Percentiles rank a stretch among this genome's conserved stretches.
Conservation (phyloP, 495 filamentous ascomycete genomes). For the Penicillium arizonense region DNA sequence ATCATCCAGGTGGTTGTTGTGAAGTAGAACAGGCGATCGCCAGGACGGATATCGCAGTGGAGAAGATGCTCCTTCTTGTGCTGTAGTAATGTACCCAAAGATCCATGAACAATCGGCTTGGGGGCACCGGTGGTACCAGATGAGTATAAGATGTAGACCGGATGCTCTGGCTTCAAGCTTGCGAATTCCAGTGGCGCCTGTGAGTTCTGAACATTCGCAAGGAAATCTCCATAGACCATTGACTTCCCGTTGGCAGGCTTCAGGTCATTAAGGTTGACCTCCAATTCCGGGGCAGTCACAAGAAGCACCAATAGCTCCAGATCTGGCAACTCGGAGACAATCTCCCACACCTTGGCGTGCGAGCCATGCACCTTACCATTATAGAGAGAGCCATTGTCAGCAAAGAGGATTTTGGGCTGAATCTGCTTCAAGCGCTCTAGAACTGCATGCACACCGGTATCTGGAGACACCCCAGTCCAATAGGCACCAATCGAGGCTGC, state of each 20-base stretch:
- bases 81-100: conserved; percentile 83
- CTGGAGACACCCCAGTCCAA: conserved; percentile 86
- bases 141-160: conserved; percentile 86
- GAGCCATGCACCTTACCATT: conserved; percentile 81
- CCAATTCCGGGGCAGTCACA: conserved; percentile 51
- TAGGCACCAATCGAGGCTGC: conserved; percentile 78
- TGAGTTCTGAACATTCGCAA: conserved; percentile 36
- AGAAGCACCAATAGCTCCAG: conserved; percentile 70
- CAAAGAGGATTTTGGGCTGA: conserved; percentile 74
- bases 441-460: conserved; percentile 77
- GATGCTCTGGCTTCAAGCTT: conserved; percentile 76
- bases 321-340: conserved; percentile 60
- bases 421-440: conserved; percentile 83
- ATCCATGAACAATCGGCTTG: conserved; percentile 89
- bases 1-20: conserved; percentile 96
- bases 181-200: conserved; percentile 59
- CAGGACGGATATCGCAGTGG: conserved; percentile 70
- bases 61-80: conserved; percentile 93
- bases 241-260: conserved; percentile 47
- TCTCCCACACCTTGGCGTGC: conserved; percentile 67
- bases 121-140: conserved; percentile 87
- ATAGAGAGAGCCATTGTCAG: conserved; percentile 83
- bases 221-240: conserved; percentile 50
- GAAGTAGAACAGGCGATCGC: conserved; percentile 75
- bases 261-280: conserved; percentile 50